Evolutionary conservation across 371 early-diverging fungal genomes (phyloP).

Genomic region (Saksenaea oblongispora): DNA sequence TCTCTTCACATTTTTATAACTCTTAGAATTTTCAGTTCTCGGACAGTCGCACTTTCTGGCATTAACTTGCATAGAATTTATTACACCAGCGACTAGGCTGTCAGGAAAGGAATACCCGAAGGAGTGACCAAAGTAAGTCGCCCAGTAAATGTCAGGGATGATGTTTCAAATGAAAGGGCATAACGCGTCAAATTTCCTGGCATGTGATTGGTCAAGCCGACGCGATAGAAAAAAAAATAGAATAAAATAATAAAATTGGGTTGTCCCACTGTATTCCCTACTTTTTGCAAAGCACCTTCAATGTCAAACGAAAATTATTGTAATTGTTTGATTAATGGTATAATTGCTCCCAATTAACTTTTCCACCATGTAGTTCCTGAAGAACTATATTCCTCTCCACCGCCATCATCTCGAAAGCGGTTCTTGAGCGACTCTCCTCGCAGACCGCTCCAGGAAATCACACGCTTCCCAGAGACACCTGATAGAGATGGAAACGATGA

Average conservation of each 20-base stretch:
- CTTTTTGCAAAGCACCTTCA: background rate
- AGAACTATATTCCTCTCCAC: background rate
- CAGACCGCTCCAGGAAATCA: conserved; percentile 1
- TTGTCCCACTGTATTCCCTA: background rate
- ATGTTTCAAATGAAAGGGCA: background rate
- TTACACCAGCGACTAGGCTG: too few relatives aligned
- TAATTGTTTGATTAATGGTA: background rate
- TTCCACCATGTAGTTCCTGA: background rate
- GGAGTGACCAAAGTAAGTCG: too few relatives aligned
- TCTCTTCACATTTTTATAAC: too few relatives aligned
- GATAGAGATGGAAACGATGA: conserved; percentile 9
- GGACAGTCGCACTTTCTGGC: too few relatives aligned
- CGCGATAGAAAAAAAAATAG: conserved; percentile 5
- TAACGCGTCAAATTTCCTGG: conserved; percentile 2
- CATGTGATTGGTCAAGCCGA: background rate
- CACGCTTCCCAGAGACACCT: conserved; percentile 19
- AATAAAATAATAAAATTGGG: background rate
- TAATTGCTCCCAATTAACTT: background rate
- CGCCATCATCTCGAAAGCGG: background rate
- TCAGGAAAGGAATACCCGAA: too few relatives aligned
- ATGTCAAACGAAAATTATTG: conserved; percentile 3
- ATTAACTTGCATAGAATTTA: too few relatives aligned
- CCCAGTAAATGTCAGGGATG: background rate
- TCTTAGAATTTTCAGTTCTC: too few relatives aligned
- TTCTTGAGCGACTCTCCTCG: background rate